Evolutionary conservation across 208 protist genomes (phyloP).

Genomic region (Entamoeba dispar): DNA sequence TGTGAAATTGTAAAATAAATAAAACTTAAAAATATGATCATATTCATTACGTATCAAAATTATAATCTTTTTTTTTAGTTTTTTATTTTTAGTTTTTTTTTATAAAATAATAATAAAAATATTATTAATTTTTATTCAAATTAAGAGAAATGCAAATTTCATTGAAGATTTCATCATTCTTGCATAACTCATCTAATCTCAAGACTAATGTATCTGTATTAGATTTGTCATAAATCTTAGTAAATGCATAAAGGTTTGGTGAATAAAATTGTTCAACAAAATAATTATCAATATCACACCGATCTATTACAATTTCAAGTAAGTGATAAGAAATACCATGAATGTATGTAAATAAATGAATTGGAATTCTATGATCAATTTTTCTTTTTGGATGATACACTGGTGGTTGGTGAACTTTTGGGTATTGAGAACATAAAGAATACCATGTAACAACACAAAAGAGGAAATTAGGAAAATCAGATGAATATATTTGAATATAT

Average conservation of each 20-base stretch:
- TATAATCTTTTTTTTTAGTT: no score
- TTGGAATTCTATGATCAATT: not conserved
- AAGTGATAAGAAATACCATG: not conserved
- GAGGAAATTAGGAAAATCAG: not conserved
- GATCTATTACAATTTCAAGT: not conserved
- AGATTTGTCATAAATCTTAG: not conserved
- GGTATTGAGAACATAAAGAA: not conserved
- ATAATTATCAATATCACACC: not conserved
- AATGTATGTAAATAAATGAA: not conserved
- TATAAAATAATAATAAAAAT: no score
- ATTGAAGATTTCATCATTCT: no score
- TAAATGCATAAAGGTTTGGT: not conserved
- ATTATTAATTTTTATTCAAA: no score
- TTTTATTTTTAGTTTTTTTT: no score
- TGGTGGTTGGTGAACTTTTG: not conserved
- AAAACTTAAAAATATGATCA: no score
- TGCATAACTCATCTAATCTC: no score
- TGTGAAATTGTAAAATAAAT: no score
- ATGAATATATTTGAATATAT: not conserved
- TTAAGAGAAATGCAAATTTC: no score
- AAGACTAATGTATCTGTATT: not conserved
- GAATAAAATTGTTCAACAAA: not conserved
- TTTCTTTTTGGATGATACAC: not conserved
- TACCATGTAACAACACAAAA: not conserved
- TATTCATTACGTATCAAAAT: no score